Percentiles rank a stretch among this genome's conserved stretches.
Conservation (phyloP, 2,329 filamentous ascomycete genomes). For the Microthyrium microscopicum region DNA sequence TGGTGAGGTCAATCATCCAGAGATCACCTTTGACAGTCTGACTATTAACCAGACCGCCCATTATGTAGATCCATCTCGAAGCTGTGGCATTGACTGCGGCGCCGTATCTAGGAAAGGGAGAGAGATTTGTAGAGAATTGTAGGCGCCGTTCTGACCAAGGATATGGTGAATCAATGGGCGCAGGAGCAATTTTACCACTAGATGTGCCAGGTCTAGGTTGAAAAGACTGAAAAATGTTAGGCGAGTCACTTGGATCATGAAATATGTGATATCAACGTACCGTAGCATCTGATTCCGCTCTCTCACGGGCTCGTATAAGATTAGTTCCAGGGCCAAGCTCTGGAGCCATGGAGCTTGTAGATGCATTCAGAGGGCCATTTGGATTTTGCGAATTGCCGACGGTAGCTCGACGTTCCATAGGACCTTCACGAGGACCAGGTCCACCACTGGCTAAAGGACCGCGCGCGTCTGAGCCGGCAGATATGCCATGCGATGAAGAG, state of each 20-base stretch:
- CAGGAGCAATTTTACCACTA: background rate
- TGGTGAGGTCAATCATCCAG: conserved; percentile 89
- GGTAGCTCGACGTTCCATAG: too few relatives aligned
- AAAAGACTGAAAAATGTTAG: too few relatives aligned
- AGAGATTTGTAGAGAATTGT: conserved; percentile 69
- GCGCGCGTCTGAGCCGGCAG: conserved; percentile 17
- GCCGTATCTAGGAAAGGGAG: conserved; percentile 91
- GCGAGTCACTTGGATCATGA: too few relatives aligned
- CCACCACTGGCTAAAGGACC: conserved; percentile 31
- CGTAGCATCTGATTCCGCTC: too few relatives aligned
- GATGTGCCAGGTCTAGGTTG: background rate
- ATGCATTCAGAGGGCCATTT: too few relatives aligned
- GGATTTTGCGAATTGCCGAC: too few relatives aligned
- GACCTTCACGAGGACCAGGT: conserved; percentile 1
- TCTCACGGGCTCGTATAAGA: too few relatives aligned
- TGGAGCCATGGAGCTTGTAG: too few relatives aligned
- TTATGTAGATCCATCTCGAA: conserved; percentile 92
- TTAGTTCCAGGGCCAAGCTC: too few relatives aligned
- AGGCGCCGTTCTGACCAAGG: conserved; percentile 88
- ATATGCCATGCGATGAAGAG: conserved; percentile 39
- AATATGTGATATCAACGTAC: conserved; percentile 1
- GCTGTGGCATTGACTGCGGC: conserved; percentile 84
- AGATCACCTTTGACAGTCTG: conserved; percentile 92
- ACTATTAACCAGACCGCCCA: conserved; percentile 91
- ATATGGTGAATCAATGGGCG: conserved; percentile 55